Base-by-base conservation (phyloP, 2,329 filamentous ascomycete genomes). In the Xylariales sp. region DNA sequence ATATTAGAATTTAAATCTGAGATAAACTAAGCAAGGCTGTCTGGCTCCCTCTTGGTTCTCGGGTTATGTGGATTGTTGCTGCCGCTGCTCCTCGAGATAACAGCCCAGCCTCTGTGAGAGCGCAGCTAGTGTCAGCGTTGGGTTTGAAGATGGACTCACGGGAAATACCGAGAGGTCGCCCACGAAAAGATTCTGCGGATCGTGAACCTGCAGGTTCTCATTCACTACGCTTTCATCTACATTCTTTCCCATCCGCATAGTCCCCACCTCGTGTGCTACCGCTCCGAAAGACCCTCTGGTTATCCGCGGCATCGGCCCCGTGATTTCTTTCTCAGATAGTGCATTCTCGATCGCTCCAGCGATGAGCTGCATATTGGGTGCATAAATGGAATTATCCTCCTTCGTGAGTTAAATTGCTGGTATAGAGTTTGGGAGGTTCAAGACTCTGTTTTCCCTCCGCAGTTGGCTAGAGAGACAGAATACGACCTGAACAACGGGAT, bases 121-220 rank as follows among this genome's bases (percentile, higher is more conserved):
- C 3, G 34, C 58, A 2, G 58, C 30, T 1, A 61, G 18, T 1
- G 58, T 61, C 3, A 53, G 1, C 30, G 58, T 53, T 23, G 58
- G 58, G 43, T 61, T 61, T 14, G 16, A 5, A 16, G 16, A 18
- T 3, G 58, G 46, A n/a, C 58, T 61, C 5, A 10, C 5, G 2
- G 58, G 58, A 3, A 61, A 52, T 2, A 61, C 58, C 1, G 58
- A 61, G 5, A 61, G 34, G 34, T 61, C 58, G 34, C 58, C 53
- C 0, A 53, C 58, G 12, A 43, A 61, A 18, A 61, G 34, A 28
- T 61, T 61, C 5, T 43, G 1, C 14, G 28, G 5, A 1, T 36
- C 48, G 5, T 61, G 32, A 1, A 61, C 46, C 34, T 32, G 10
- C 1, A 61, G 32, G n/a, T 61, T 28, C 4, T 4, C 1, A 9